Evolutionary conservation across 306 rosid genomes (phyloP).

Genomic region (Echinosophora koreensis): DNA sequence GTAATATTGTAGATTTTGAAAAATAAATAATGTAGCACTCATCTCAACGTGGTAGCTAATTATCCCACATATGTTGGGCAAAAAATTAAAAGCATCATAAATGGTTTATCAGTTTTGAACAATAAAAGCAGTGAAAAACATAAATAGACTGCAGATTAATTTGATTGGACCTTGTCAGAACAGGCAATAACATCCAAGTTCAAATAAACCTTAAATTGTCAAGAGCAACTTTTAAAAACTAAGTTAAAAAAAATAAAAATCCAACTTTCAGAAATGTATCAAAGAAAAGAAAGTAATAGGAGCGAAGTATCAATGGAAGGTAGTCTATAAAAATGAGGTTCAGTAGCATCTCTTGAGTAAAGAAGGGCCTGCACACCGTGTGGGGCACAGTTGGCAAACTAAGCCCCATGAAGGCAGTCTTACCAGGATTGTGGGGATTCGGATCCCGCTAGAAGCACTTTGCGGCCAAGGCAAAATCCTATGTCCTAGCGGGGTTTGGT

Average conservation of each 20-base stretch:
- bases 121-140: background rate
- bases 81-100: background rate
- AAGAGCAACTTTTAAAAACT: background rate
- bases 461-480: no score
- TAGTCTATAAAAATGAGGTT: background rate
- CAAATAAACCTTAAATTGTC: background rate
- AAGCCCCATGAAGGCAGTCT: no score
- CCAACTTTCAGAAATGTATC: background rate
- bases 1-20: background rate
- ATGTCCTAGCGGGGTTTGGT: no score
- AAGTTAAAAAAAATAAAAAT: background rate
- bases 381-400: no score
- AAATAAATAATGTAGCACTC: background rate
- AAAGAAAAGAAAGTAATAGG: background rate
- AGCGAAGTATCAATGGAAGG: background rate
- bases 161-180: slow-evolving; percentile 12
- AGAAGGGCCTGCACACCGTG: background rate
- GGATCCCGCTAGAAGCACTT: no score
- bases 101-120: background rate
- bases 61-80: background rate
- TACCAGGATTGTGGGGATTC: no score
- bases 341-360: slow-evolving; percentile 7
- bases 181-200: slow-evolving; percentile 11
- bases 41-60: background rate
- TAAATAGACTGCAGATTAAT: background rate